Conservation (phyloP, 2,329 filamentous ascomycete species). For the Didymella sp. region DNA sequence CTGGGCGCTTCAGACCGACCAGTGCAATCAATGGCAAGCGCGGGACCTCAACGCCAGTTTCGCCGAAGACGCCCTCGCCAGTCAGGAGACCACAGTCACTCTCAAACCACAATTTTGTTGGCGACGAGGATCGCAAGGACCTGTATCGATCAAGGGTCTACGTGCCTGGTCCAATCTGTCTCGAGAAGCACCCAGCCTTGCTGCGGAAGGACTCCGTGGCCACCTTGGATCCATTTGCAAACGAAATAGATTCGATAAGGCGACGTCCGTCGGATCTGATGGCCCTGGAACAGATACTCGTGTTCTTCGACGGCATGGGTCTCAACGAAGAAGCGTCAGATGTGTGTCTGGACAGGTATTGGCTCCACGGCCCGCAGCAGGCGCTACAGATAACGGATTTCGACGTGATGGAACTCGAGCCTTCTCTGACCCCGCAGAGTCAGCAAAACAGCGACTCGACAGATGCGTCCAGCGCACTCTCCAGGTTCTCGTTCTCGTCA, state of each 20-base stretch:
- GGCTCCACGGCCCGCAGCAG: conserved; percentile 29
- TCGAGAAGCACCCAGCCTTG: conserved; percentile 41
- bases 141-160: conserved; percentile 38
- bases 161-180: conserved; percentile 52
- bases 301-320: conserved; percentile 52
- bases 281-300: conserved; percentile 50
- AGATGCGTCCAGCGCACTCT: conserved; percentile 11
- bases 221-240: conserved; percentile 48
- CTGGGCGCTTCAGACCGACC: conserved; percentile 15
- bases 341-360: conserved; percentile 42
- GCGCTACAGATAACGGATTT: conserved; percentile 5
- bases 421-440: conserved; percentile 7
- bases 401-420: conserved; percentile 19
- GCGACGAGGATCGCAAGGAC: background rate
- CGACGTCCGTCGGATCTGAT: conserved; percentile 35
- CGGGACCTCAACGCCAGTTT: conserved; percentile 20
- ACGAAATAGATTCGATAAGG: conserved; percentile 22
- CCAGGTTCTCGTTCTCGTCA: conserved; percentile 33
- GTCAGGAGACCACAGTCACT: conserved; percentile 1
- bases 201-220: conserved; percentile 52
- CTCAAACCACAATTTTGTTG: conserved; percentile 16
- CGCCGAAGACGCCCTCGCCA: conserved; percentile 17
- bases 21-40: conserved; percentile 19
- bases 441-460: conserved; percentile 10
- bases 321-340: conserved; percentile 42